phyloP scores from a whole-genome alignment of 2,329 filamentous ascomycete genomes.

The Rhynchosporium agropyri region DNA sequence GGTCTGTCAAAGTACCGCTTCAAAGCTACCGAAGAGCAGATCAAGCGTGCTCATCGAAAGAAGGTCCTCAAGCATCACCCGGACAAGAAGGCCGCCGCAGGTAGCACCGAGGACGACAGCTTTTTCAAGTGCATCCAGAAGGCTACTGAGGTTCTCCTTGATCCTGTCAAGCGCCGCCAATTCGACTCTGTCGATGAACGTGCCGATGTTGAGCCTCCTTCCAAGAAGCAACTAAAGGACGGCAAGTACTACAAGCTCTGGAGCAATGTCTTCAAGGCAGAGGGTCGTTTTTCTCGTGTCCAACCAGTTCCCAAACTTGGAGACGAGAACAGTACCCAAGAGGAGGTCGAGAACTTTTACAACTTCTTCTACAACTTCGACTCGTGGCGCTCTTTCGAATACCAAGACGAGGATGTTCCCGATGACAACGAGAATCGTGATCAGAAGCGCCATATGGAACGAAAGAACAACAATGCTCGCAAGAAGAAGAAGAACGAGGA shows the following conservation, averaged over 20 bases:
- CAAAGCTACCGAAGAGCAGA: conserved; percentile 94
- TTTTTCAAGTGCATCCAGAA: conserved; percentile 99
- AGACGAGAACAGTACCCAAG: conserved; percentile 79
- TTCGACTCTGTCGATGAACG: conserved; percentile 96
- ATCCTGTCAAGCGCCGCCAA: conserved; percentile 90
- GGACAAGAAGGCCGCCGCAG: conserved; percentile 95
- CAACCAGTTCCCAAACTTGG: conserved; percentile 89
- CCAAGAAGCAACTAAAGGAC: conserved; percentile 86
- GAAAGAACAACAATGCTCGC: conserved; percentile 96
- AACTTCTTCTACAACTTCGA: conserved; percentile 99
- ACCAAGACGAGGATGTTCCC: conserved; percentile 97
- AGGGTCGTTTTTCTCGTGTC: conserved; percentile 87
- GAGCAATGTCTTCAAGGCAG: conserved; percentile 85
- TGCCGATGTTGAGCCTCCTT: conserved; percentile 88
- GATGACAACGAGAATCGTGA: conserved; percentile 99
- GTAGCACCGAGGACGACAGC: conserved; percentile 86
- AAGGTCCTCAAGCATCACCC: conserved; percentile 99
- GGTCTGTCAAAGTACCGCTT: conserved; percentile 90
- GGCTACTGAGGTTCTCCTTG: conserved; percentile 88
- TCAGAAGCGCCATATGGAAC: conserved; percentile 97
- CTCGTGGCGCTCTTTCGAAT: conserved; percentile 96
- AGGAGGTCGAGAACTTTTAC: conserved; percentile 94
- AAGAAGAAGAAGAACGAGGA: conserved; percentile 99
- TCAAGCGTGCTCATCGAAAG: conserved; percentile 98
- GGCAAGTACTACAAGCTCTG: conserved; percentile 96